These are phyloP conservation scores for Cladosporium sp. DNA, from an alignment of 2,329 filamentous ascomycete species.

Conservation along the genomic window DNA sequence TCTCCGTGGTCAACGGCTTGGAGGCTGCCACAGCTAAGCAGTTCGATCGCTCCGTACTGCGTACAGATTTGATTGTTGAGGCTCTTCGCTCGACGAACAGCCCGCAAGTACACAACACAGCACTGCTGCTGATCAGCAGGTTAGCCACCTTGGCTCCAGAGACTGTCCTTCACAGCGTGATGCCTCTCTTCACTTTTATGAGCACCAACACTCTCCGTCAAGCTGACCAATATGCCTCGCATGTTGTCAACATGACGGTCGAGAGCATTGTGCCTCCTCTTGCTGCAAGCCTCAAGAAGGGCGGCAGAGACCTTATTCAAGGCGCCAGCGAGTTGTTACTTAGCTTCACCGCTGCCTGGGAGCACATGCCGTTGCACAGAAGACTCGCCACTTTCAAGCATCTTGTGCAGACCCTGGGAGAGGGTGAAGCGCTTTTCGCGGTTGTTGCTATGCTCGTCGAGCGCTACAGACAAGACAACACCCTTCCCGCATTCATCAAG, in stretches of 20 bases:
- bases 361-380: conserved; percentile 87
- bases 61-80: conserved; percentile 86
- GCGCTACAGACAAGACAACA: conserved; percentile 73
- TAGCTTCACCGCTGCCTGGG: conserved; percentile 93
- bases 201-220: conserved; percentile 84
- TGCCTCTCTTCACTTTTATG: conserved; percentile 99
- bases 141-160: conserved; percentile 85
- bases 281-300: conserved; percentile 74
- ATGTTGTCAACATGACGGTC: conserved; percentile 91
- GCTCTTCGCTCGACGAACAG: conserved; percentile 84
- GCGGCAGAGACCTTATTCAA: conserved; percentile 70
- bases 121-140: conserved; percentile 79
- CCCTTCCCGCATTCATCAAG: conserved; percentile 67
- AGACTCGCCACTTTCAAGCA: conserved; percentile 78
- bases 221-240: conserved; percentile 93
- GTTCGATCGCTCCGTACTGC: conserved; percentile 73
- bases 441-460: conserved; percentile 87
- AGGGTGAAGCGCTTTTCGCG: conserved; percentile 82
- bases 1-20: conserved; percentile 76
- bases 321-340: conserved; percentile 86
- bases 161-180: conserved; percentile 89
- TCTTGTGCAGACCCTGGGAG: conserved; percentile 76
- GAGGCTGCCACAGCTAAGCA: conserved; percentile 43
- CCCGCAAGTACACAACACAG: conserved; percentile 88
- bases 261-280: conserved; percentile 89